Evolutionary conservation across 148 eudicot species (phyloP), one percentile per base, ranked within the genome.

Genomic region (Silene uniflora): DNA sequence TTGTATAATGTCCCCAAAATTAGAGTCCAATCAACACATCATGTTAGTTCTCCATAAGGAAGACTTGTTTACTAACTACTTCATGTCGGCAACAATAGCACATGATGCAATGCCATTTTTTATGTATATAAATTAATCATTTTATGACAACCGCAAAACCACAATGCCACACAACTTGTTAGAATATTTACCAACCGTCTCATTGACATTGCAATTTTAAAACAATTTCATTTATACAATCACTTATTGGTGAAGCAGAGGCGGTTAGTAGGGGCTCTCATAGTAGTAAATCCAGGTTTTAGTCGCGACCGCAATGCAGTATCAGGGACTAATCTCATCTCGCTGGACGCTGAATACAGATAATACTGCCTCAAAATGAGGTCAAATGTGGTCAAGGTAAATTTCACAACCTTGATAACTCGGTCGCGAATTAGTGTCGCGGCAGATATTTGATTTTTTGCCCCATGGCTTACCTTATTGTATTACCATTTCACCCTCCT

Each of bases 1-100:
- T 46, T 11, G 52, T 11, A 69, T 29, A 42, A 67, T 54, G 58
- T 56, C 10, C n/a, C 46, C 73, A 67, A n/a, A 76, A 69, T 6
- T 58, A 29, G 49, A 19, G 13, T 25, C 10, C 5, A 19, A 46
- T 39, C 7, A 52, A 13, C 17, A 52, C 47, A 22, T 47, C 49
- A 14, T 25, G 8, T 52, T 46, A 18, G 67, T n/a, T 5, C 13
- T 12, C 8, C 23, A 21, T 24, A 7, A 61, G 23, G 27, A 21
- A 21, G 12, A 22, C 65, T 61, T 6, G 6, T 21, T 21, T 9
- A 21, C 29, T 61, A 61, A 24, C 65, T 21, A 19, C 14, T 23
- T 9, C 12, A 39, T 39, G 44, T 39, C 10, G 44, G 44, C 2
- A 22, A 19, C 6, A 61, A 21, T 61, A 19, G 21, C 63, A 60